Conservation (phyloP, 2,329 filamentous ascomycete genomes). For the Penicillium oxalicum region DNA sequence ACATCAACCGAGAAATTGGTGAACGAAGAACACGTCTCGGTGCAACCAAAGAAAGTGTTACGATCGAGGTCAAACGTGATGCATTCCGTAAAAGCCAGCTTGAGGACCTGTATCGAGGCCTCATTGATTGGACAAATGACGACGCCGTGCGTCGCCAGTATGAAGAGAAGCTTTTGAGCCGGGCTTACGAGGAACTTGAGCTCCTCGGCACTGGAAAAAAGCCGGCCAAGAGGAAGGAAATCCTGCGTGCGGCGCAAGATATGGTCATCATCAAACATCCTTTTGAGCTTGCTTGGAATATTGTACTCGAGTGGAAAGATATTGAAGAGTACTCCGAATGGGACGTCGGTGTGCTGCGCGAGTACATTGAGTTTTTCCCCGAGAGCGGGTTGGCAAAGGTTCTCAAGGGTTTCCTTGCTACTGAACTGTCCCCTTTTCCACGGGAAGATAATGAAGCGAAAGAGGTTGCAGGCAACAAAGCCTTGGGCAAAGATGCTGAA, state of each 20-base stretch:
- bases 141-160: slow-evolving; percentile 77
- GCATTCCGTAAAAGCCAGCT: slow-evolving; percentile 69
- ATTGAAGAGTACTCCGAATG: slow-evolving; percentile 66
- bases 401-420: slow-evolving; percentile 73
- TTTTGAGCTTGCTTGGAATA: slow-evolving; percentile 83
- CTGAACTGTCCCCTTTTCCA: slow-evolving; percentile 77
- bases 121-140: slow-evolving; percentile 86
- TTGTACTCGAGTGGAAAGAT: slow-evolving; percentile 85
- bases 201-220: slow-evolving; percentile 66
- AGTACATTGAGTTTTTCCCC: slow-evolving; percentile 79
- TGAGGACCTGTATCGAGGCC: slow-evolving; percentile 71
- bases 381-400: slow-evolving; percentile 76
- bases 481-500: slow-evolving; percentile 26
- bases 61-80: slow-evolving; percentile 78
- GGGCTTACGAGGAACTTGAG: slow-evolving; percentile 71
- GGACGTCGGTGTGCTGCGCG: slow-evolving; percentile 69
- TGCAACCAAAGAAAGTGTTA: slow-evolving; percentile 76
- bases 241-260: slow-evolving; percentile 72
- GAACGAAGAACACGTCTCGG: slow-evolving; percentile 84
- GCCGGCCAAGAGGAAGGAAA: slow-evolving; percentile 61
- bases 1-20: slow-evolving; percentile 82
- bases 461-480: slow-evolving; percentile 25
- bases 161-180: slow-evolving; percentile 81
- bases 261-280: slow-evolving; percentile 97
- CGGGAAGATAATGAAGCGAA: slow-evolving; percentile 50